Evolutionary conservation across 352 stramenopile species (phyloP), one percentile per base, ranked within the genome.

Genomic region (Pythium inflatum): DNA sequence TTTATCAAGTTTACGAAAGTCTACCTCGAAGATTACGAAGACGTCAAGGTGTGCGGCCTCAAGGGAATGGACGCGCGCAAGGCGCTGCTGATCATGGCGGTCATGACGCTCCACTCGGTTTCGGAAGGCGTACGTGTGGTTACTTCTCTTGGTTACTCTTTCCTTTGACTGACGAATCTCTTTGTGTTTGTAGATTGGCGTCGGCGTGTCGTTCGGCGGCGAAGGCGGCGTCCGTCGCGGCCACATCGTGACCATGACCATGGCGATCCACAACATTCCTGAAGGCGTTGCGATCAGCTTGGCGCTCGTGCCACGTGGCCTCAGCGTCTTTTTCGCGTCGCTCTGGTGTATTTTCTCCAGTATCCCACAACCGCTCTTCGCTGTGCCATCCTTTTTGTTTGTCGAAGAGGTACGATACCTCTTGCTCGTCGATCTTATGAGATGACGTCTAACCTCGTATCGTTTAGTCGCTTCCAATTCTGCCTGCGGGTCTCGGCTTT

Each of bases 91-190:
- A 99, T 99, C 73, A 98, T 99, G 79, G 97, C 98, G 25, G 97
- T 99, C 30, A 99, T 99, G 97, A 99, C 96, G 25, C 80, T 99
- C 55, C 97, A 99, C 85, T 99, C 95, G 2, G 98, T 99, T 63
- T 98, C 95, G 20, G 97, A 99, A 84, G 97, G 97, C 36, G 93
- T 98, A 80, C 57, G 74, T 78, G 16, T 33, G n/a, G n/a, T n/a
- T n/a, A n/a, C n/a, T 22, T 38, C 27, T 57, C 24, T 28, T 24
- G n/a, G 24, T 40, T 1, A 22, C 8, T 62, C 27, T 31, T 18
- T 59, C 16, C 14, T 41, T 45, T 63, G 14, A 49, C 25, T 49
- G 41, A 49, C 41, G 20, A 2, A 25, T 49, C 9, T 49, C 41
- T n/a, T n/a, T 51, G 56, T 20, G 25, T 41, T 14, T 70, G 25